phyloP scores from a whole-genome alignment of 345 rosid genomes.

The Pistacia vera region DNA sequence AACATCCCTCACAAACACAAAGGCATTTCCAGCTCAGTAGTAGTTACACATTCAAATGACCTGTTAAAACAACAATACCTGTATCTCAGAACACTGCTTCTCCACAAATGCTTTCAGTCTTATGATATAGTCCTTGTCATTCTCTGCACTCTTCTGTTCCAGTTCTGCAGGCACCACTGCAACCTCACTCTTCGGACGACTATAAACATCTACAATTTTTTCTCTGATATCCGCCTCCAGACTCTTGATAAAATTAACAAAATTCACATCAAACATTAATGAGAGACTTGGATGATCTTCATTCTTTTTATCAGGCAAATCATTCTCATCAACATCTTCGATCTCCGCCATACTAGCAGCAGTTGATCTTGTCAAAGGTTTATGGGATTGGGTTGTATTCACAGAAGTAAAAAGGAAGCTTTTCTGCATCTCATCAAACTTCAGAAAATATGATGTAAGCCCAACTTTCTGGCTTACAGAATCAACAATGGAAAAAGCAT shows the following conservation, averaged over 20 bases:
- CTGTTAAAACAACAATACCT: conserved; percentile 42
- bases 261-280: conserved; percentile 57
- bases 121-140: conserved; percentile 63
- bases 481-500: conserved; percentile 79
- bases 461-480: conserved; percentile 88
- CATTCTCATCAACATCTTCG: conserved; percentile 60
- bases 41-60: not conserved
- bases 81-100: conserved; percentile 88
- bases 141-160: conserved; percentile 80
- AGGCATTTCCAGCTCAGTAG: not conserved
- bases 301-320: conserved; percentile 48
- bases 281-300: conserved; percentile 76
- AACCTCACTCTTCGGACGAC: conserved; percentile 81
- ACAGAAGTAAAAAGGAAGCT: conserved; percentile 68
- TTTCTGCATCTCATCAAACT: conserved; percentile 88
- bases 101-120: conserved; percentile 80
- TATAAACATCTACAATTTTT: conserved; percentile 67
- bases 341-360: conserved; percentile 86
- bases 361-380: conserved; percentile 75
- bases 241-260: conserved; percentile 56
- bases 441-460: conserved; percentile 73
- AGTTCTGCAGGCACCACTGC: conserved; percentile 85
- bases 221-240: conserved; percentile 72
- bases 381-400: conserved; percentile 49
- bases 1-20: not conserved